Base-by-base conservation (phyloP, 345 rosid species). In the Mangifera indica region DNA sequence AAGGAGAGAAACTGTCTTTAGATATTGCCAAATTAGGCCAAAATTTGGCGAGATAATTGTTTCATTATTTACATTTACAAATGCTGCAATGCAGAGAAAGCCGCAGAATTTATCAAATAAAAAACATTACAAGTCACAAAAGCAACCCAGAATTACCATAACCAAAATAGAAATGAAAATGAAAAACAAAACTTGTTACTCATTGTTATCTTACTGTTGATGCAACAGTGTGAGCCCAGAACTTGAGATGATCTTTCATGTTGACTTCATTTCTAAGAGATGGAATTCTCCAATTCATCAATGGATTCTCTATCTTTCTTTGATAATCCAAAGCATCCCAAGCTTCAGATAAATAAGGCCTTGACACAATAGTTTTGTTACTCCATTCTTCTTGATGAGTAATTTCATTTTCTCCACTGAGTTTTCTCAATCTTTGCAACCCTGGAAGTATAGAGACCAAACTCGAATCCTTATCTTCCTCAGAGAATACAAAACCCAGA, bases 181-280 rank as follows among this genome's bases (percentile, higher is more conserved):
- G 29, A 5, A 55, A 20, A 18, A 7, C 14, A 4, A 17, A 7
- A 9, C 21, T 37, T 12, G 17, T 1, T 24, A 42, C 2, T 25
- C 65, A n/a, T n/a, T n/a, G 77, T 78, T 77, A 85, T 86, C 87
- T 75, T 44, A 87, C 86, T 5, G 91, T 80, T 0, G 89, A 84
- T 59, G 93, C 93, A 22, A 87, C 93, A 1, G 83, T 74, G 55
- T 87, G 91, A 69, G 93, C 93, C 93, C 93, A 89, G 21, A 69
- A 86, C 81, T 63, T 84, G 40, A 89, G 82, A 59, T 84, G 81
- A 69, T 85, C 87, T 79, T 89, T 89, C 76, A 85, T 80, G 65
- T 76, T 87, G 51, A 77, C 77, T 51, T 84, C 86, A 25, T 80
- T 81, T 24, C 64, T 80, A 45, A 70, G 56, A 32, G 66, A 77